Base-by-base conservation (phyloP, 805 yeast species). In the Candida dajiaensis region DNA sequence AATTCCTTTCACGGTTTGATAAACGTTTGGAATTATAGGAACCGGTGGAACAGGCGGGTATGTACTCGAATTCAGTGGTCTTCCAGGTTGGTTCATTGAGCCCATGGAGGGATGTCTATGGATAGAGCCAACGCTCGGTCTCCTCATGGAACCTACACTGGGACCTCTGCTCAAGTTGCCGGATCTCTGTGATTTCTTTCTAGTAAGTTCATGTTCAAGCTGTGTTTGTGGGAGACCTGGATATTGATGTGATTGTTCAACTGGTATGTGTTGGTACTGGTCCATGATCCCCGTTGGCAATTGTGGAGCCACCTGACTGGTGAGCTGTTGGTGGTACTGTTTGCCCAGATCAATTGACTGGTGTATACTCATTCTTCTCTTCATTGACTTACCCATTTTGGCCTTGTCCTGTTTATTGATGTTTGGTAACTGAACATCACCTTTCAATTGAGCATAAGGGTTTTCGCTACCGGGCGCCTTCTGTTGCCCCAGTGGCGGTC, bases 281-380 rank as follows among this genome's bases (percentile, higher is more conserved):
- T 40, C 26, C 20, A 55, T 39, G 4, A 62, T 50, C 18, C 53
- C 54, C 5, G 43, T 41, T 2, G 70, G 70, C 22, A 66, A 42
- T 2, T 66, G 53, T 9, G 68, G 69, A 6, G 55, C 56, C n/a
- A 40, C 38, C 0, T 46, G 50, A 7, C 16, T 35, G 7, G 43
- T 38, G 4, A 39, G 50, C 36, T 41, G 51, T 19, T 16, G 44
- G 40, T 19, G 46, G 25, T 18, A 45, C 40, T 22, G 53, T 46
- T 43, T 55, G 25, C 25, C 33, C 40, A 50, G 23, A 26, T 56
- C 60, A 3, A 52, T 45, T 53, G 43, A 53, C 46, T 48, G 67
- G 46, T 69, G 73, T 28, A 73, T 63, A 3, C 77, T 73, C 49
- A 73, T 61, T 47, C 78, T 57, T 44, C 78, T 57, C 45, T 72